These are phyloP conservation scores for Trametes polyzona DNA, from an alignment of 1,284 basidiomycete species.

Conservation along the genomic window DNA sequence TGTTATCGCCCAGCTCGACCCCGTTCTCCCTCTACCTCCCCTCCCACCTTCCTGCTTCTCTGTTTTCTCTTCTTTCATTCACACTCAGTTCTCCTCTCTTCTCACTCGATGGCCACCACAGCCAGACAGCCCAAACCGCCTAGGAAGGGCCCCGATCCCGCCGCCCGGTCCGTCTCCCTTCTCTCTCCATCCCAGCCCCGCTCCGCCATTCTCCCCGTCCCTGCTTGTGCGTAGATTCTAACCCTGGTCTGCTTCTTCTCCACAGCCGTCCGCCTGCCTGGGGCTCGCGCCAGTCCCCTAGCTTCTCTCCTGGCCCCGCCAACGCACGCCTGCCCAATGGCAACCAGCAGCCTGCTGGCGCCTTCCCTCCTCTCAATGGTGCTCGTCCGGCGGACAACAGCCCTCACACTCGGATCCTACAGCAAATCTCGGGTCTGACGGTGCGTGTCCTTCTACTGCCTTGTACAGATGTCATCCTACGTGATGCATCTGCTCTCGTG, in stretches of 20 bases:
- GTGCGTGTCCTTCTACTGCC: slow-evolving; percentile 44
- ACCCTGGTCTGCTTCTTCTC: slow-evolving; percentile 26
- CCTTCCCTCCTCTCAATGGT: slow-evolving; percentile 60
- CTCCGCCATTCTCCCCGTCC: slow-evolving; percentile 1
- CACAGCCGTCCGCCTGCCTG: slow-evolving; percentile 63
- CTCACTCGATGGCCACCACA: slow-evolving; percentile 58
- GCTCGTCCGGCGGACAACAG: slow-evolving; percentile 43
- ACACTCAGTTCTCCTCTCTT: slow-evolving; percentile 22
- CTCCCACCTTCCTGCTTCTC: slow-evolving; percentile 32
- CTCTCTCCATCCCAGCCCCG: slow-evolving; percentile 13
- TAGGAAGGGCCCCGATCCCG: slow-evolving; percentile 61
- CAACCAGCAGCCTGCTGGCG: slow-evolving; percentile 41
- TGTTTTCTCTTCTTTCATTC: slow-evolving; percentile 39
- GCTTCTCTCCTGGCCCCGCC: slow-evolving; percentile 59
- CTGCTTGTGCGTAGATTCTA: slow-evolving; percentile 3
- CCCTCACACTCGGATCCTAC: slow-evolving; percentile 58
- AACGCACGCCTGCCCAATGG: slow-evolving; percentile 53
- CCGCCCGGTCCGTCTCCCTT: slow-evolving; percentile 52
- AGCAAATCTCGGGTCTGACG: slow-evolving; percentile 64
- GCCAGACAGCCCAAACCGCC: slow-evolving; percentile 61
- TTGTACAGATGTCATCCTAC: background rate
- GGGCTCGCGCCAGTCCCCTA: slow-evolving; percentile 68
- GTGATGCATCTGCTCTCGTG: slow-evolving; percentile 15
- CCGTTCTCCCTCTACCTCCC: slow-evolving; percentile 14
- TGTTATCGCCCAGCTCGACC: slow-evolving; percentile 36